Evolutionary conservation across 2,329 filamentous ascomycete species (phyloP), one percentile per base, ranked within the genome.

Genomic region (Neopestalotiopsis sp.): DNA sequence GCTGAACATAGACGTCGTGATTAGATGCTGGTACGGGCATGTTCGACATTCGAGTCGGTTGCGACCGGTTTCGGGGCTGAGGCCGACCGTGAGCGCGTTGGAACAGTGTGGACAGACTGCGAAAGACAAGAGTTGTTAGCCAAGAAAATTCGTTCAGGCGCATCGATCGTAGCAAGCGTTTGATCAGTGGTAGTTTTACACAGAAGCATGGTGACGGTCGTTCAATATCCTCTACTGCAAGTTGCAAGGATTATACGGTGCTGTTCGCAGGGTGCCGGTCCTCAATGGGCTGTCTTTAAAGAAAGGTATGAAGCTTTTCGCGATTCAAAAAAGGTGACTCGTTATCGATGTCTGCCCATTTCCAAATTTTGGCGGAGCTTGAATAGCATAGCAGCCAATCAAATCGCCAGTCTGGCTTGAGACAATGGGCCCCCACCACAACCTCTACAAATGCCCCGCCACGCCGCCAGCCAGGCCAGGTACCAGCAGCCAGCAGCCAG

Each of bases 11-110:
- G 91, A 89, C 76, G 91, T 88, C 73, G 91, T 90, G 76, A 98
- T 91, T 69, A 92, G 85, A 81, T 94, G 94, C 80, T 97, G 91
- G 84, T 97, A 99, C 4, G 96, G 95, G 76, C 96, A 99, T 69
- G 94, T 97, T 69, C 94, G 93, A 84, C 96, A 99, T 82, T 97
- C 94, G 81, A 98, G 94, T 69, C 94, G 92, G 85, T 98, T 98
- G 76, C 82, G 83, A 69, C 86, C 85, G 64, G 82, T 84, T 72
- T 83, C 85, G 72, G 86, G 86, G 64, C 75, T 75, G 20, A 84
- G 79, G 70, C 90, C 90, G 76, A 95, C 91, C 76, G 92, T 94
- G 77, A 96, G 89, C 81, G 94, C 90, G 84, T 95, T 96, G 81
- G 90, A 90, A 86, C 93, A 96, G 79, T 89, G 89, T 65, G 93